Percentiles rank a stretch among this genome's conserved stretches.
These are phyloP conservation scores for Stenogyne calaminthoides DNA, from an alignment of 305 asterid genomes.

Conservation along the genomic window DNA sequence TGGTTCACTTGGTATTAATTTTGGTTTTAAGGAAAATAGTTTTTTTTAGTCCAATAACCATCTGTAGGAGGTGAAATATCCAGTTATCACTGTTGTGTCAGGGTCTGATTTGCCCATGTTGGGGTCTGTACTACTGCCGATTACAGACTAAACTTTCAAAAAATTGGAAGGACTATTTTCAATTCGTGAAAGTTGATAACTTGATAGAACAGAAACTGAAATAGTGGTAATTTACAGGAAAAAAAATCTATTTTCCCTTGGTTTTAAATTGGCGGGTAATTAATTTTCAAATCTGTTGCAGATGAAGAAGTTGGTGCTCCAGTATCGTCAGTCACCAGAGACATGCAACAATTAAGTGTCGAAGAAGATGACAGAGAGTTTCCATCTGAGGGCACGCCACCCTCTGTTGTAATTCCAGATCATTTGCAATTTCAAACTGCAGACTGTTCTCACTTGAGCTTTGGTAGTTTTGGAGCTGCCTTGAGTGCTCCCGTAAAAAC, in stretches of 20 bases:
- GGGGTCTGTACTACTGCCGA: neutral
- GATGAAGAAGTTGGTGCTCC: conserved; percentile 58
- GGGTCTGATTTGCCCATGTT: neutral
- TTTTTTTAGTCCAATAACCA: neutral
- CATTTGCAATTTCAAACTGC: conserved; percentile 83
- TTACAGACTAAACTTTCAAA: neutral
- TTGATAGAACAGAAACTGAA: neutral
- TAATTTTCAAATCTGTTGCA: conserved; percentile 35
- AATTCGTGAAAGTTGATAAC: neutral
- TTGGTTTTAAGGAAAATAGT: neutral
- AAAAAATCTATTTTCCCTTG: neutral
- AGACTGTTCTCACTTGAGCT: conserved; percentile 90
- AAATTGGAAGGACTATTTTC: neutral
- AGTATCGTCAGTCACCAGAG: conserved; percentile 56
- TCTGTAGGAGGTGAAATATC: neutral
- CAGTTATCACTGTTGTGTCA: neutral
- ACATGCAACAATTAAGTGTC: conserved; percentile 59
- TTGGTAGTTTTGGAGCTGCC: conserved; percentile 81
- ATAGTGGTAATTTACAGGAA: neutral
- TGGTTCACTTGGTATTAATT: no score
- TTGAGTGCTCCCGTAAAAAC: conserved; percentile 46
- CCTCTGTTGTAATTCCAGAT: conserved; percentile 80
- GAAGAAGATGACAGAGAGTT: conserved; percentile 54
- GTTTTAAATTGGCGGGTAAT: conserved; percentile 14
- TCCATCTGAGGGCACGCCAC: conserved; percentile 56